Evolutionary conservation across 139 green algal species (phyloP), one percentile per base, ranked within the genome.

Genomic region (Desmodesmus armatus): DNA sequence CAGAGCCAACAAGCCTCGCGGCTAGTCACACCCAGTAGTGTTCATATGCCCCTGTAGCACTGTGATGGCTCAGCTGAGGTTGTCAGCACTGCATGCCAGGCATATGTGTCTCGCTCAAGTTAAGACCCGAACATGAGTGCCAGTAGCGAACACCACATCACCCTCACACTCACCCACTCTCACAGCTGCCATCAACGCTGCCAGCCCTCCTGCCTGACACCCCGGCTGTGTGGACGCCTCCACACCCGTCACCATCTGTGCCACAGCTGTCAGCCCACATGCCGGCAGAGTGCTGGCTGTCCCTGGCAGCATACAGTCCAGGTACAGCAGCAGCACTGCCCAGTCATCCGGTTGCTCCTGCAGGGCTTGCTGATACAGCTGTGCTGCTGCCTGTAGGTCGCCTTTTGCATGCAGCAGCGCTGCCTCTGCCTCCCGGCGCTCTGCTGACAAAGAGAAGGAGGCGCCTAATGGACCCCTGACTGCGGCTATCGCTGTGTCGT

Each of bases 291-390:
- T 60, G 25, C 69, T 40, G 35, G 67, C 86, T 29, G 67, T 84
- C 65, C 41, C 35, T 0, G 91, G 86, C 80, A 95, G 63, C 49
- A 90, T 25, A 80, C 89, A 94, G 75, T 95, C 91, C n/a, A 94
- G 78, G 83, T 91, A 95, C 23, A 89, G 83, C 69, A 83, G 78
- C 78, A 90, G 83, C 43, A 58, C 74, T 0, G 62, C 71, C 93
- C 92, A 96, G 81, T 96, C 92, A 35, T 90, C 85, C 15, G 92
- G 87, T 7, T 75, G 55, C 25, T 90, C 81, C 6, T 41, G 35
- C 39, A 95, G 82, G 15, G 71, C 75, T 19, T 47, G 29, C 37
- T 80, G n/a, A 33, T 87, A 87, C 66, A 84, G 41, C 3, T 5
- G 70, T 39, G 91, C 85, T 25, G 91, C 93, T 6, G 60, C 87